phyloP scores from a whole-genome alignment of 306 rosid species.

The Corylus americana region DNA sequence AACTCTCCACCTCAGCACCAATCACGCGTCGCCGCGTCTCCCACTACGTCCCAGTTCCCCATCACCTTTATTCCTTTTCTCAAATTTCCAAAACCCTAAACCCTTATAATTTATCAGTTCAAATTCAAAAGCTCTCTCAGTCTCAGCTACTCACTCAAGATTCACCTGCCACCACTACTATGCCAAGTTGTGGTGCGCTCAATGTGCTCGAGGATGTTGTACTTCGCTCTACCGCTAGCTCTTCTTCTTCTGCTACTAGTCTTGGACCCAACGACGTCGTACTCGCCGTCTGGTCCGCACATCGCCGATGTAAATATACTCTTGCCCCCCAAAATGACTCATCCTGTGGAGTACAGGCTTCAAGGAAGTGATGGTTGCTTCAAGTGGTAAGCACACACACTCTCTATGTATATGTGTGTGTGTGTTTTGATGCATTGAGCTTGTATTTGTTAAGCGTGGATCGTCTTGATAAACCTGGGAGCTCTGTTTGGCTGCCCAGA shows the following conservation, averaged over 20 bases:
- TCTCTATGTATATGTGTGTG: not conserved
- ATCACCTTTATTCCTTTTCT: not conserved
- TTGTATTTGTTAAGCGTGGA: not conserved
- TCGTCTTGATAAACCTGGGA: not conserved
- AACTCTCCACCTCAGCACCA: not conserved
- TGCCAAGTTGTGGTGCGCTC: constrained; percentile 1
- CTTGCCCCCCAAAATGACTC: constrained; percentile 80
- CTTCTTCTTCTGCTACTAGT: constrained; percentile 27
- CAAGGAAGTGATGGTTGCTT: constrained; percentile 97
- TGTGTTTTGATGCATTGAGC: not conserved
- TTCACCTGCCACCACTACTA: not conserved
- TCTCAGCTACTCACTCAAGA: not conserved
- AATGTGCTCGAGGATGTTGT: constrained; percentile 29
- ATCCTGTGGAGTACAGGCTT: constrained; percentile 80
- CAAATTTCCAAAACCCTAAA: constrained; percentile 24
- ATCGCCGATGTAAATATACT: constrained; percentile 81
- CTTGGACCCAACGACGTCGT: constrained; percentile 36
- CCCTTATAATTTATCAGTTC: constrained; percentile 8
- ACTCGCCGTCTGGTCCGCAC: constrained; percentile 74
- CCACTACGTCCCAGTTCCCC: not conserved
- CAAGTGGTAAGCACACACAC: constrained; percentile 53
- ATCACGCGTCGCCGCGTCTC: constrained; percentile 20
- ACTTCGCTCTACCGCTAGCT: constrained; percentile 19
- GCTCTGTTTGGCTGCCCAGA: not conserved
- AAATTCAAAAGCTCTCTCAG: not conserved